phyloP scores from a whole-genome alignment of 306 rosid species.

The Glycyrrhiza uralensis region DNA sequence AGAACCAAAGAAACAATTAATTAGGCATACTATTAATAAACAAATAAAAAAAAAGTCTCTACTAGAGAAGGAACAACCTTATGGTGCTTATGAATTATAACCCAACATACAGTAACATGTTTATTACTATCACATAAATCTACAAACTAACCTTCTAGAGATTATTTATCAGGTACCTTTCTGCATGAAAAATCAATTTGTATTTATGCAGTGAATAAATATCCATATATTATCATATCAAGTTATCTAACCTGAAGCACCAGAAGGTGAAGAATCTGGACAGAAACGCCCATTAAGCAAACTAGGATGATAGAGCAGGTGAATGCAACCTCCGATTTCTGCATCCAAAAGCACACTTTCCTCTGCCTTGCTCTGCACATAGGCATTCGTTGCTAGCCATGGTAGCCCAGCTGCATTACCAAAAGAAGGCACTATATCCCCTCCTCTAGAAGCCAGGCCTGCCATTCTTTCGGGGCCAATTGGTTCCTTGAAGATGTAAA shows the following conservation, averaged over 20 bases:
- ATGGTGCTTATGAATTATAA: constrained; percentile 11
- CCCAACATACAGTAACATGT: constrained; percentile 12
- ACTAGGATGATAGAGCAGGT: constrained; percentile 95
- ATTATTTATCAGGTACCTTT: constrained; percentile 26
- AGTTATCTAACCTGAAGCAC: constrained; percentile 74
- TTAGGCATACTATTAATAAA: neutral
- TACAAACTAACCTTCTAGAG: constrained; percentile 15
- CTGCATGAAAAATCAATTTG: neutral
- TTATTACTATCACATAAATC: constrained; percentile 9
- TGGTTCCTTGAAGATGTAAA: constrained; percentile 94
- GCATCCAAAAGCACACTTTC: constrained; percentile 86
- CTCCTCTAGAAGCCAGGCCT: constrained; percentile 90
- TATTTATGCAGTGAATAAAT: constrained; percentile 13
- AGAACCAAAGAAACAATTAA: neutral
- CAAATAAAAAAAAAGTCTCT: neutral
- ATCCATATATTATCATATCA: constrained; percentile 10
- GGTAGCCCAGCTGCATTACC: constrained; percentile 94
- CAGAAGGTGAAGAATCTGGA: constrained; percentile 97
- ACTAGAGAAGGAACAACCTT: neutral
- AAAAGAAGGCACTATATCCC: constrained; percentile 87
- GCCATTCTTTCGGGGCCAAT: constrained; percentile 90
- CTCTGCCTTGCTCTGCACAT: constrained; percentile 68
- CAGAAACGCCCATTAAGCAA: constrained; percentile 94
- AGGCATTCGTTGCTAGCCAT: constrained; percentile 76
- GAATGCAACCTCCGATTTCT: constrained; percentile 85